Percentiles rank a stretch among this genome's conserved stretches.
These are phyloP conservation scores for Linderina pennispora DNA, from an alignment of 192 early-diverging fungal genomes.

Conservation along the genomic window DNA sequence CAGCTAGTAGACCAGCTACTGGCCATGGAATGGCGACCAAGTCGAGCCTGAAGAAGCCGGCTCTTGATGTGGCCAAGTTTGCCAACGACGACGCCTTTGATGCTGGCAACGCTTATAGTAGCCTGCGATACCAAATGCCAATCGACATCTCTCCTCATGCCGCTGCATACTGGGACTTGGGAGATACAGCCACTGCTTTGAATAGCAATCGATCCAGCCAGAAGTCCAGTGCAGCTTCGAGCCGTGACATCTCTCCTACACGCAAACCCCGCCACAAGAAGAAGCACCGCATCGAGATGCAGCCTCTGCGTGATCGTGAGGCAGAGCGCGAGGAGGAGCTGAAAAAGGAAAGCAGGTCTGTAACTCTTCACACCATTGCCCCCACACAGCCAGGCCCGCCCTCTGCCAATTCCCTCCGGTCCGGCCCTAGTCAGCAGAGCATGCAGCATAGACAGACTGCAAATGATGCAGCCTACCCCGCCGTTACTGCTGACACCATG, in stretches of 20 bases:
- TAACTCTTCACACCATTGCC: not conserved
- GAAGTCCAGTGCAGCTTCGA: slow-evolving; percentile 17
- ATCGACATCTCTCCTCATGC: not conserved
- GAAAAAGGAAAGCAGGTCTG: not conserved
- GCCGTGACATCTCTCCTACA: slow-evolving; percentile 25
- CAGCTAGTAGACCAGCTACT: not conserved
- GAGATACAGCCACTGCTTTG: not conserved
- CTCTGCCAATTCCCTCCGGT: no score
- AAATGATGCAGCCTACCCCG: no score
- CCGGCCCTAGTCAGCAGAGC: no score
- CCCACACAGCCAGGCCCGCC: not conserved
- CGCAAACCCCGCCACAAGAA: no score
- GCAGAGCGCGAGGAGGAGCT: slow-evolving; percentile 38
- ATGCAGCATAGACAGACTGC: no score
- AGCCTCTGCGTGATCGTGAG: slow-evolving; percentile 45
- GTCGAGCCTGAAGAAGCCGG: not conserved
- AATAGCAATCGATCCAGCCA: slow-evolving; percentile 21
- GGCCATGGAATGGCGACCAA: not conserved
- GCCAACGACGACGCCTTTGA: slow-evolving; percentile 38
- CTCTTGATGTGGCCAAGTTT: not conserved
- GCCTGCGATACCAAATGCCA: slow-evolving; percentile 24
- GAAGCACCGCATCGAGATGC: slow-evolving; percentile 35
- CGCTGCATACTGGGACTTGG: slow-evolving; percentile 8
- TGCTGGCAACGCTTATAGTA: slow-evolving; percentile 7
- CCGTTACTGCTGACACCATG: slow-evolving; percentile 28